Evolutionary conservation across 805 yeast genomes (phyloP).

Genomic region (Ogataea salicorniae): DNA sequence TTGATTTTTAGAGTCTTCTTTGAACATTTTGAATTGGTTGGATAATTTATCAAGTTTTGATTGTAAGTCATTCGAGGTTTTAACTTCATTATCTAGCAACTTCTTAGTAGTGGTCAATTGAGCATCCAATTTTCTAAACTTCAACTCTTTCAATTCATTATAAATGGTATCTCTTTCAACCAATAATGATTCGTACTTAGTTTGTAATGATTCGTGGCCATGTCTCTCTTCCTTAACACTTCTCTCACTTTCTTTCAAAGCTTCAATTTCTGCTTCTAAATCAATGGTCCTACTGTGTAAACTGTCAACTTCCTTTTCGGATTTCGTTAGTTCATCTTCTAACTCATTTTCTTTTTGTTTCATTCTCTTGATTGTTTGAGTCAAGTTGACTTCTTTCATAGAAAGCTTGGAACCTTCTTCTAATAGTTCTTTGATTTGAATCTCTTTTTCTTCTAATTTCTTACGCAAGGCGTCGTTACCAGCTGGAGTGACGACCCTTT

Average conservation of each 20-base stretch:
- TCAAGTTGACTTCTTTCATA: conserved; percentile 61
- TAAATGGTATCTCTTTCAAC: conserved; percentile 21
- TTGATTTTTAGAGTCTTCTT: conserved; percentile 21
- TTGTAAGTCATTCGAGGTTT: conserved; percentile 19
- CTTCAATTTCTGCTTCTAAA: conserved; percentile 26
- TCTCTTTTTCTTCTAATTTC: conserved; percentile 47
- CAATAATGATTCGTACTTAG: conserved; percentile 19
- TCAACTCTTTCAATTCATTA: conserved; percentile 29
- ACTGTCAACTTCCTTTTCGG: conserved; percentile 24
- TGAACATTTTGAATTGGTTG: conserved; percentile 18
- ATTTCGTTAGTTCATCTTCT: conserved; percentile 31
- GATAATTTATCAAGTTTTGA: conserved; percentile 18
- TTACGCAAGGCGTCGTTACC: conserved; percentile 20
- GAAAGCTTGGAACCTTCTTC: conserved; percentile 75
- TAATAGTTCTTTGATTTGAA: conserved; percentile 56
- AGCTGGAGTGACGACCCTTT: conserved; percentile 6
- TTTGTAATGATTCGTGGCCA: conserved; percentile 19
- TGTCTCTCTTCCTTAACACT: conserved; percentile 29
- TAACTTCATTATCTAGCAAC: conserved; percentile 31
- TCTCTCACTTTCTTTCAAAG: conserved; percentile 17
- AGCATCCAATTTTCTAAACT: conserved; percentile 31
- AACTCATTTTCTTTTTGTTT: conserved; percentile 38
- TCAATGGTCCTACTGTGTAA: conserved; percentile 25
- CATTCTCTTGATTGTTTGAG: conserved; percentile 60
- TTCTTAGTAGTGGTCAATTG: conserved; percentile 29